Evolutionary conservation across 2,329 filamentous ascomycete genomes (phyloP), one percentile per base, ranked within the genome.

Genomic region (Juglanconis sp.): DNA sequence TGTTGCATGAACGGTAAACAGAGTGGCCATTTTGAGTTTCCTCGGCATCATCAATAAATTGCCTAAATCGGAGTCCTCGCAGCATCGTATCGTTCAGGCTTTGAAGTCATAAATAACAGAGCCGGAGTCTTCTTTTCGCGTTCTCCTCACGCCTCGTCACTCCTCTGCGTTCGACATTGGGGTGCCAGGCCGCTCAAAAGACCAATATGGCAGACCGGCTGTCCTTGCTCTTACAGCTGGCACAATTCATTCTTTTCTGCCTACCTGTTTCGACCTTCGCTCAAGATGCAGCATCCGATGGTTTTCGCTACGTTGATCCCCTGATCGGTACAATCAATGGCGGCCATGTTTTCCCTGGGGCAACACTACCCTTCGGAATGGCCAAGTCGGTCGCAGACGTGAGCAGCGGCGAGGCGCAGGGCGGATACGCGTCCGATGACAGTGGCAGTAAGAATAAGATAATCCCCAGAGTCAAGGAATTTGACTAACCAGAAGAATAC

Each of bases 301-400:
- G 42, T 1, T 55, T 62, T 8, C 48, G 53, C n/a, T 60, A 53
- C 15, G 59, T 70, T 17, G 62, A 70, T 51, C 68, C 68, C 3
- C 61, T 70, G 13, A 70, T 70, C 40, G 68, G 69, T 30, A 70
- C 69, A 1, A 63, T 58, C 5, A 68, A 70, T 17, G 69, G 68
- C 62, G 69, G 68, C 15, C 67, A 71, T 60, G 69, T 71, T 13
- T 70, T 71, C 38, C 67, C 69, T 0, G 68, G 69, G 3, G 69
- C 69, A 31, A 68, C 67, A 8, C 51, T 71, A 49, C 69, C 69
- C 5, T 71, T 69, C 36, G 67, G 68, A 7, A 69, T 71, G 67
- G 69, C 68, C n/a, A 71, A 71, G 34, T 65, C 68, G 2, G 68
- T 69, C 3, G 68, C 69, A 24, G 69, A 70, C 47, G 66, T 65